Conservation (phyloP, 352 stramenopile genomes). For the Phytophthora fragariae region DNA sequence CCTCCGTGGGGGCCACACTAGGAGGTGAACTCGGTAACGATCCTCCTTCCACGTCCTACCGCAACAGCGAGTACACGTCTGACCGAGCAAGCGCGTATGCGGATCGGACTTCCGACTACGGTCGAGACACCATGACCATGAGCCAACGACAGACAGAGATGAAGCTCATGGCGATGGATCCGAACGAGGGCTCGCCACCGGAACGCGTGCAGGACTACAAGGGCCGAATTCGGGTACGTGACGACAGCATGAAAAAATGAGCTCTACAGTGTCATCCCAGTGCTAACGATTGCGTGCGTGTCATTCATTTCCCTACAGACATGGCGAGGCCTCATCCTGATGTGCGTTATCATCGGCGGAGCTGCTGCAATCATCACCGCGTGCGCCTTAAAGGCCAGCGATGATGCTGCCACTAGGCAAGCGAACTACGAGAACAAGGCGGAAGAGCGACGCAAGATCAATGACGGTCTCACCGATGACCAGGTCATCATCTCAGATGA, state of each 20-base stretch:
- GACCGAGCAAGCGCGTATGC: slow-evolving; percentile 27
- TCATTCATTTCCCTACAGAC: slow-evolving; percentile 31
- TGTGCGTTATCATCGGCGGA: slow-evolving; percentile 49
- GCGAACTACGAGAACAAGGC: slow-evolving; percentile 40
- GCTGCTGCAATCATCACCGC: slow-evolving; percentile 57
- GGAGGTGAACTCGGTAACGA: not conserved
- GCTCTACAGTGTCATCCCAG: not conserved
- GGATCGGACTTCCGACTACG: slow-evolving; percentile 27
- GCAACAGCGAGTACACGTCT: slow-evolving; percentile 38
- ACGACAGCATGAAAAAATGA: not conserved
- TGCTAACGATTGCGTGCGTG: slow-evolving; percentile 4
- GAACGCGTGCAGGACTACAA: slow-evolving; percentile 71
- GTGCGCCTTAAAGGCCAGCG: slow-evolving; percentile 36
- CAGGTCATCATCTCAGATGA: slow-evolving; percentile 52
- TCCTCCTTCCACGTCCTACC: slow-evolving; percentile 17
- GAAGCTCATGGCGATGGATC: slow-evolving; percentile 66
- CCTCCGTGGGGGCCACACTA: not conserved
- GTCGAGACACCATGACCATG: slow-evolving; percentile 21
- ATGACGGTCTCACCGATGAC: slow-evolving; percentile 43
- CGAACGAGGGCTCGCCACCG: slow-evolving; percentile 26
- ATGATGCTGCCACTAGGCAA: slow-evolving; percentile 26
- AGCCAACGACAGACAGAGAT: slow-evolving; percentile 54
- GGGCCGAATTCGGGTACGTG: slow-evolving; percentile 59
- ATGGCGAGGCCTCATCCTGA: slow-evolving; percentile 62
- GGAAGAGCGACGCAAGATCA: slow-evolving; percentile 42